Evolutionary conservation across 495 filamentous ascomycete genomes (phyloP).

Genomic region (Coniosporium apollinis): DNA sequence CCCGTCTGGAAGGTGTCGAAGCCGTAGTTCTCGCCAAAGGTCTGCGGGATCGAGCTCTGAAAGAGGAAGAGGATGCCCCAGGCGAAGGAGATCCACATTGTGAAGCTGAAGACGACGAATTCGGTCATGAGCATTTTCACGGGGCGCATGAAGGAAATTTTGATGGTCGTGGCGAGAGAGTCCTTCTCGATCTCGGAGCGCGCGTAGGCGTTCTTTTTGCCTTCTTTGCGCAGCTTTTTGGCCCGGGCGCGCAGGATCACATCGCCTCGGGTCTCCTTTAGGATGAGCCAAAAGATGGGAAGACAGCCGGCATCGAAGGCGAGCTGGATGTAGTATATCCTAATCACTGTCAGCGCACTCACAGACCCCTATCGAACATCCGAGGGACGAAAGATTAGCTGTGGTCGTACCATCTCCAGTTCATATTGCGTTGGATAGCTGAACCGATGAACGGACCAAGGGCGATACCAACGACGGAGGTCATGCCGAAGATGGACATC

Average conservation of each 20-base stretch:
- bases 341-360: too few species aligned
- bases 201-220: slow-evolving; percentile 2
- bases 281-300: slow-evolving; percentile 23
- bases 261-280: slow-evolving; percentile 27
- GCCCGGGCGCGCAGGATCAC: slow-evolving; percentile 22
- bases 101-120: slow-evolving; percentile 10
- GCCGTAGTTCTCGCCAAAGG: slow-evolving; percentile 23
- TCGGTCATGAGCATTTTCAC: slow-evolving; percentile 10
- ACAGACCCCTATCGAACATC: too few species aligned
- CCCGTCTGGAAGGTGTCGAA: slow-evolving; percentile 23
- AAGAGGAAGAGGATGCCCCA: slow-evolving; percentile 11
- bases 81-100: slow-evolving; percentile 9
- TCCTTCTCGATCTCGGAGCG: slow-evolving; percentile 3
- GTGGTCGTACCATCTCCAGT: slow-evolving; percentile 29
- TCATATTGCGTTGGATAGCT: slow-evolving; percentile 23
- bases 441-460: slow-evolving; percentile 34
- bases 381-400: too few species aligned
- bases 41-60: slow-evolving; percentile 3
- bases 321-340: slow-evolving; percentile 33
- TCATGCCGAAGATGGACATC: slow-evolving; percentile 29
- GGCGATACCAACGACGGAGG: slow-evolving; percentile 27
- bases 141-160: slow-evolving; percentile 7
- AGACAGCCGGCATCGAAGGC: slow-evolving; percentile 27
- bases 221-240: slow-evolving; percentile 5
- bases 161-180: neutral